Percentiles rank a stretch among this genome's conserved stretches.
Conservation (phyloP, 2,329 filamentous ascomycete genomes). For the Allantophomopsis lycopodina region DNA sequence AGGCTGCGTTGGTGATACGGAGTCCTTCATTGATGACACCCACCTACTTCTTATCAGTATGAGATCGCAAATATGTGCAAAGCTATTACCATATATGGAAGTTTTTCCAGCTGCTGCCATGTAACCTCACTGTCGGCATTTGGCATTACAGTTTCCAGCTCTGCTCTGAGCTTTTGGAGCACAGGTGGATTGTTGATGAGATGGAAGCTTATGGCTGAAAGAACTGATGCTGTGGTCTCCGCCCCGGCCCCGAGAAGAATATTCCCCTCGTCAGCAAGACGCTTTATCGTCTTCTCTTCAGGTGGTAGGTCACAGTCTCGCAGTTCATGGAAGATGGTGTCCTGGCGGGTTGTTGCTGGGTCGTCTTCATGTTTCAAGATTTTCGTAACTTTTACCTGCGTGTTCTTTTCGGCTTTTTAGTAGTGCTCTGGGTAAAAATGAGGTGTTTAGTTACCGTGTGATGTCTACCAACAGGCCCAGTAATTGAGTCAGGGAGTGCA, state of each 20-base stretch:
- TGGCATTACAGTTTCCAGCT: conserved; percentile 15
- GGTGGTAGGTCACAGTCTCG: conserved; percentile 15
- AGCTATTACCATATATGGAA: conserved; percentile 13
- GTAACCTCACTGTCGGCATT: conserved; percentile 3
- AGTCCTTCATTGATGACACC: conserved; percentile 12
- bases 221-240: conserved; percentile 20
- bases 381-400: too few species aligned
- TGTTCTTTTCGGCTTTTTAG: too few species aligned
- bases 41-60: too few species aligned
- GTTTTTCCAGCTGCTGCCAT: conserved; percentile 10
- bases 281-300: conserved; percentile 17
- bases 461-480: not conserved
- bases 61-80: too few species aligned
- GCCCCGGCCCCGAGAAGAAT: conserved; percentile 19
- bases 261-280: conserved; percentile 19
- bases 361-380: too few species aligned
- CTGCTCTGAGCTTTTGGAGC: conserved; percentile 16
- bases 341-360: conserved; percentile 1
- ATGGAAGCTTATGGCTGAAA: conserved; percentile 21
- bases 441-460: too few species aligned
- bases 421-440: too few species aligned
- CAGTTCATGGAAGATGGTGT: conserved; percentile 14
- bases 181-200: conserved; percentile 19
- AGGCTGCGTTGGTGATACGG: conserved; percentile 5
- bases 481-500: conserved; percentile 2